A percentile compares a stretch with the other conserved stretches of the same genome.
phyloP scores from a whole-genome alignment of 1,139 yeast genomes.

The Yamadazyma atlantica region DNA sequence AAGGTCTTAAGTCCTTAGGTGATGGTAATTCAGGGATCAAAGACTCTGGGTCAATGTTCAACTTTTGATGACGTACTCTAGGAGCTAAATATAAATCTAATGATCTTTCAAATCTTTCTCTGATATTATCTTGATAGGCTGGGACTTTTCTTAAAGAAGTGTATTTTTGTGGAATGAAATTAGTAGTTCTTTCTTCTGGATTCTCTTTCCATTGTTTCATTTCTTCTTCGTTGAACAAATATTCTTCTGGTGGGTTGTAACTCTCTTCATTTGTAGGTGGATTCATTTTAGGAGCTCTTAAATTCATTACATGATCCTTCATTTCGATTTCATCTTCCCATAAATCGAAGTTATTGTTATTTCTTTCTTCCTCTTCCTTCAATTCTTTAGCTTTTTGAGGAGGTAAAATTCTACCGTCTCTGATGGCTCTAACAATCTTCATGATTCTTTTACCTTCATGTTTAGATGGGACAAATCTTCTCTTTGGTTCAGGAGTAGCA shows the following conservation, averaged over 20 bases:
- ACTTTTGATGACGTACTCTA: slow-evolving; percentile 86
- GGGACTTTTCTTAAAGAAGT: slow-evolving; percentile 87
- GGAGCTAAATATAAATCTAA: slow-evolving; percentile 95
- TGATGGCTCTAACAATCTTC: slow-evolving; percentile 94
- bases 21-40: slow-evolving; percentile 95
- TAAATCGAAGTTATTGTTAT: slow-evolving; percentile 63
- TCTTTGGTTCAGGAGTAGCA: slow-evolving; percentile 94
- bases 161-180: slow-evolving; percentile 82
- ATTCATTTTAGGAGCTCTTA: slow-evolving; percentile 91
- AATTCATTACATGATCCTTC: slow-evolving; percentile 76
- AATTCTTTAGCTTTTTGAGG: slow-evolving; percentile 57
- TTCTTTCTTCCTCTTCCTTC: slow-evolving; percentile 50
- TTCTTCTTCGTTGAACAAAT: slow-evolving; percentile 79
- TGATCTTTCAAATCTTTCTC: slow-evolving; percentile 93
- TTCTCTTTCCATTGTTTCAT: slow-evolving; percentile 71
- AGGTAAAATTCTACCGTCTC: slow-evolving; percentile 92
- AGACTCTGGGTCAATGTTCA: slow-evolving; percentile 94
- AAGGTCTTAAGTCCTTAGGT: slow-evolving; percentile 96
- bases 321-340: slow-evolving; percentile 71
- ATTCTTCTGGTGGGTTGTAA: slow-evolving; percentile 97
- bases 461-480: slow-evolving; percentile 94
- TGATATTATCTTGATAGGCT: slow-evolving; percentile 79
- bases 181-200: slow-evolving; percentile 75
- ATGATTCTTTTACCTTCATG: slow-evolving; percentile 94
- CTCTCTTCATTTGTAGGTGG: slow-evolving; percentile 98